Evolutionary conservation across 2,329 filamentous ascomycete species (phyloP), one percentile per base, ranked within the genome.

Genomic region (Penicillium sp.): DNA sequence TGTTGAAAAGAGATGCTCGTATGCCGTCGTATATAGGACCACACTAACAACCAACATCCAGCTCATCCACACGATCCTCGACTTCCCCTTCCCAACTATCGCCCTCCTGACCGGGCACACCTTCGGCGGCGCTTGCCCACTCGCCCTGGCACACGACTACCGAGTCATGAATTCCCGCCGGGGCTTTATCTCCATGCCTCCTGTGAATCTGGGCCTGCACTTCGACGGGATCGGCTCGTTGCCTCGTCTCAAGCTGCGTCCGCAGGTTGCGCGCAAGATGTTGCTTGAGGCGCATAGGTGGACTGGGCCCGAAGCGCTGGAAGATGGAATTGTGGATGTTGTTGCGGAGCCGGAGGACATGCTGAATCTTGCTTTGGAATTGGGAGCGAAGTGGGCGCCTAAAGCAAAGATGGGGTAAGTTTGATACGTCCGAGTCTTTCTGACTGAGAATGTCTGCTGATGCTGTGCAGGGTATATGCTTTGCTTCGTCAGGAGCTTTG

Each of bases 161-260:
- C 73, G 78, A 13, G 61, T 76, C 44, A 80, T 80, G 77, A 80
- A 80, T 62, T 69, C 68, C 42, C 67, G 73, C 45, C 73, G 78
- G 16, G 78, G 78, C 35, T 80, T 78, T 65, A 67, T 80, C 50
- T 78, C 69, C 54, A 80, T 81, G 78, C 82, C 81, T 0, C 81
- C 82, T 0, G 79, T 84, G 0, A 76, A 83, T 53, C 74, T 84
- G 1, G 82, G 82, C 5, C 69, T 84, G 29, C 80, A 83, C 60
- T 84, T 84, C 57, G 78, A 79, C 14, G 82, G 81, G 10, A 83
- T 84, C 46, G 81, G 81, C 4, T 71, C 75, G 3, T 71, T 84
- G 7, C 79, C 80, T 2, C 74, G 81, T 2, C 70, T 82, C 8
- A 84, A 84, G 62, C 73, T 84, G 3, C 73, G 68, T 0, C 79